phyloP scores from a whole-genome alignment of 1,284 basidiomycete species.

The Peniophora sp. region DNA sequence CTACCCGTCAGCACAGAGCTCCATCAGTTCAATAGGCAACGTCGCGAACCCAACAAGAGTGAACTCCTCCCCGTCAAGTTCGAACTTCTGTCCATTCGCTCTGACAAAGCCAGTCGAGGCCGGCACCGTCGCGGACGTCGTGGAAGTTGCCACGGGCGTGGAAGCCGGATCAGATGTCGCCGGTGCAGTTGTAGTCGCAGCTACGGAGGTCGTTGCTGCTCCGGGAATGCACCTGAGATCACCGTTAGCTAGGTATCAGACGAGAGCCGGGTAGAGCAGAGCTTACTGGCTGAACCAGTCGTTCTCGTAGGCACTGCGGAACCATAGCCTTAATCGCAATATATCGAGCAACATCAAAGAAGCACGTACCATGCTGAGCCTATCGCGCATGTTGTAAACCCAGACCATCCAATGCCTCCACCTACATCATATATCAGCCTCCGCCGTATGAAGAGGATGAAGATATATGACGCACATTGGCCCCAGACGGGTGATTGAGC shows the following conservation, averaged over 20 bases:
- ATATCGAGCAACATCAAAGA: neutral
- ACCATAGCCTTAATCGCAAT: no score
- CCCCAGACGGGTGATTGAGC: no score
- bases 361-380: neutral
- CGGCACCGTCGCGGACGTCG: constrained; percentile 19
- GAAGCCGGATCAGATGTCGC: constrained; percentile 8
- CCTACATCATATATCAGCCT: no score
- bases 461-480: no score
- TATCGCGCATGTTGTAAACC: constrained; percentile 14
- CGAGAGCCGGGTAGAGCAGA: no score
- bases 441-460: no score
- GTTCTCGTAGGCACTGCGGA: no score
- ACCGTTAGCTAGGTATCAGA: constrained; percentile 7
- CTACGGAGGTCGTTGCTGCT: constrained; percentile 16
- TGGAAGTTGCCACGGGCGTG: constrained; percentile 6
- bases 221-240: constrained; percentile 24
- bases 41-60: constrained; percentile 39
- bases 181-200: constrained; percentile 10
- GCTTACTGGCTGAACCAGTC: no score
- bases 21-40: no score
- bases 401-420: constrained; percentile 21
- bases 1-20: no score
- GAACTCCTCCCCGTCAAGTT: constrained; percentile 40
- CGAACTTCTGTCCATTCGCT: constrained; percentile 42
- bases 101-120: constrained; percentile 38